Conservation (phyloP, 73 alveolate genomes). For the Symbiodinium pilosum region DNA sequence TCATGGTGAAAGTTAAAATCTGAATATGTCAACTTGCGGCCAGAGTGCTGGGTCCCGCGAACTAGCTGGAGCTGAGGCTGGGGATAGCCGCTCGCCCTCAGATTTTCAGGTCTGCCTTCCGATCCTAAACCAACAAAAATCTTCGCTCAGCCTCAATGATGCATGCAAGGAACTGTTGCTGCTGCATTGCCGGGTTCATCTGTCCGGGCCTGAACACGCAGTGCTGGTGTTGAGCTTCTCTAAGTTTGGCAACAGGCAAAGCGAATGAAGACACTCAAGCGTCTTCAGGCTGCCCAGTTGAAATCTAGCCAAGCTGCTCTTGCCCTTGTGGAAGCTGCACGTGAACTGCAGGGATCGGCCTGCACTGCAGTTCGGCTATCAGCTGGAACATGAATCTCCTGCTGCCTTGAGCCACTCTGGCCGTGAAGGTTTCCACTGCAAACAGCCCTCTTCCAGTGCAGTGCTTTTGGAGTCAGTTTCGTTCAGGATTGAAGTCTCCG, state of each 20-base stretch:
- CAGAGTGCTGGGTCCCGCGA: not conserved
- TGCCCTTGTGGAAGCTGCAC: not conserved
- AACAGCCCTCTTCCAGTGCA: no score
- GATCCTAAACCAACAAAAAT: no score
- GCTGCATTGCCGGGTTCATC: constrained; percentile 10
- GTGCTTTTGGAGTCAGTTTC: no score
- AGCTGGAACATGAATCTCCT: no score
- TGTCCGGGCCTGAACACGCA: not conserved
- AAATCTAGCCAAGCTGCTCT: not conserved
- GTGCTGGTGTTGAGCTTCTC: not conserved
- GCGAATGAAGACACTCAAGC: not conserved
- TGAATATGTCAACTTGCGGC: not conserved
- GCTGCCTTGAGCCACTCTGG: no score
- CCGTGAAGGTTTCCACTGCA: no score
- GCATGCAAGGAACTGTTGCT: not conserved
- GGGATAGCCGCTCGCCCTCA: not conserved
- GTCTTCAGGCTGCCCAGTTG: not conserved
- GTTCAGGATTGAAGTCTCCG: no score
- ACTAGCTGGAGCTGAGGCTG: not conserved
- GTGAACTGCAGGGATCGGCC: not conserved
- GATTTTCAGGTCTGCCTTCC: not conserved
- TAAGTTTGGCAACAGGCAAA: not conserved
- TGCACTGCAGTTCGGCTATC: no score
- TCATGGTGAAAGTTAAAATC: no score
- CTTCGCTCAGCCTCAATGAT: not conserved